phyloP scores from a whole-genome alignment of 768 basidiomycete genomes.

The Gloeopeniophorella convolvens region DNA sequence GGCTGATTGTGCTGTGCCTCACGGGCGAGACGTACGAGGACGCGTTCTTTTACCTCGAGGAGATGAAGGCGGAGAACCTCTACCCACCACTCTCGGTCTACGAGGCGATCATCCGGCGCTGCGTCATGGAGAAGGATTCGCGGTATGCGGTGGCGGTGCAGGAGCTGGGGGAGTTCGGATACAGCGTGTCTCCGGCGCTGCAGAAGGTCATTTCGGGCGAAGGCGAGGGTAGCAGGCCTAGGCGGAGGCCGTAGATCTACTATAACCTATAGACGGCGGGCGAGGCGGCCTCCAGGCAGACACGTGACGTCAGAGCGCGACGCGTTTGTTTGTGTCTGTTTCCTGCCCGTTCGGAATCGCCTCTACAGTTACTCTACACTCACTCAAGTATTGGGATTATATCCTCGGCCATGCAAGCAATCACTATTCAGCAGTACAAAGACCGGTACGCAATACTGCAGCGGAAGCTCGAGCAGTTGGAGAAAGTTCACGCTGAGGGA shows the following conservation, averaged over 20 bases:
- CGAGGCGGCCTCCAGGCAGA: background rate
- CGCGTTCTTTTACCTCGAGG: constrained; percentile 83
- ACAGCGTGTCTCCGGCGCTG: constrained; percentile 32
- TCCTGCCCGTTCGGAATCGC: background rate
- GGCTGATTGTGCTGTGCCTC: constrained; percentile 63
- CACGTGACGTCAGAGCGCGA: constrained; percentile 12
- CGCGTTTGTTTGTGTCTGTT: constrained; percentile 15
- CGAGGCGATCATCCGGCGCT: constrained; percentile 51
- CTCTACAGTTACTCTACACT: background rate
- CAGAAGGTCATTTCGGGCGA: constrained; percentile 26
- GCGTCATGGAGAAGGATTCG: constrained; percentile 47
- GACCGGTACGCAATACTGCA: constrained; percentile 53
- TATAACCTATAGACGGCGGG: too few species aligned
- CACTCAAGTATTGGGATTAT: background rate
- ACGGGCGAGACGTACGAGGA: constrained; percentile 73
- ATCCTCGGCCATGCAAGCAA: constrained; percentile 4
- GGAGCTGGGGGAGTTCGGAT: constrained; percentile 64
- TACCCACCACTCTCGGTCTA: constrained; percentile 53
- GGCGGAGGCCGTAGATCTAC: too few species aligned
- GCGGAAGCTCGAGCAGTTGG: constrained; percentile 57
- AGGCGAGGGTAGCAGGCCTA: constrained; percentile 15
- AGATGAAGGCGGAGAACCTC: constrained; percentile 66
- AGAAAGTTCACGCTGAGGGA: constrained; percentile 53
- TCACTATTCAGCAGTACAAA: constrained; percentile 2
- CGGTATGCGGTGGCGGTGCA: constrained; percentile 59